phyloP scores from a whole-genome alignment of 2,329 filamentous ascomycete genomes.

The Ophiocordyceps australis region DNA sequence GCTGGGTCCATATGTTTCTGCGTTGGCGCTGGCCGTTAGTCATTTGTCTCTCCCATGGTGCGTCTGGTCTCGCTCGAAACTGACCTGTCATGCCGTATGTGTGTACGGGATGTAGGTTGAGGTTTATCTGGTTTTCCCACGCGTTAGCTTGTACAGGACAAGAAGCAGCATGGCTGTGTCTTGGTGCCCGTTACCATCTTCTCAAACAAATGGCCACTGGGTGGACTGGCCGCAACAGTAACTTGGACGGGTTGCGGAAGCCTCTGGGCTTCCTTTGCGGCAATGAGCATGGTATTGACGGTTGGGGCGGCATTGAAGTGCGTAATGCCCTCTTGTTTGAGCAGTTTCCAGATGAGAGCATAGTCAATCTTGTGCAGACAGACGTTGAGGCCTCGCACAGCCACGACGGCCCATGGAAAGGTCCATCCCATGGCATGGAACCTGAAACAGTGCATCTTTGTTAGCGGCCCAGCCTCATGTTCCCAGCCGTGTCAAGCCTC shows the following conservation, averaged over 20 bases:
- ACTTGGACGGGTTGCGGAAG: constrained; percentile 60
- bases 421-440: constrained; percentile 65
- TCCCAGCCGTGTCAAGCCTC: constrained; percentile 14
- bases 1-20: constrained; percentile 83
- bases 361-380: constrained; percentile 94
- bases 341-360: constrained; percentile 70
- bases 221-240: constrained; percentile 83
- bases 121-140: constrained; percentile 21
- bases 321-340: constrained; percentile 75
- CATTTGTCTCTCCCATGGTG: too few species aligned
- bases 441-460: constrained; percentile 14
- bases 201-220: constrained; percentile 78
- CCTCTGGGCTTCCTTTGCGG: constrained; percentile 52
- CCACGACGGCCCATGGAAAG: constrained; percentile 85
- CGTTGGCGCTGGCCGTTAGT: too few species aligned
- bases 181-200: constrained; percentile 50
- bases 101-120: constrained; percentile 83
- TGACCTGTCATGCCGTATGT: constrained; percentile 61
- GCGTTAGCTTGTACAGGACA: too few species aligned
- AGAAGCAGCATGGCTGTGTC: too few species aligned
- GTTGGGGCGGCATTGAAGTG: constrained; percentile 95
- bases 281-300: constrained; percentile 85
- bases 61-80: too few species aligned
- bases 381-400: constrained; percentile 85
- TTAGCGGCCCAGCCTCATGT: background rate